A percentile compares a stretch with the other conserved stretches of the same genome.
phyloP scores from a whole-genome alignment of 768 basidiomycete genomes.

The Lactifluus hygrophoroides region DNA sequence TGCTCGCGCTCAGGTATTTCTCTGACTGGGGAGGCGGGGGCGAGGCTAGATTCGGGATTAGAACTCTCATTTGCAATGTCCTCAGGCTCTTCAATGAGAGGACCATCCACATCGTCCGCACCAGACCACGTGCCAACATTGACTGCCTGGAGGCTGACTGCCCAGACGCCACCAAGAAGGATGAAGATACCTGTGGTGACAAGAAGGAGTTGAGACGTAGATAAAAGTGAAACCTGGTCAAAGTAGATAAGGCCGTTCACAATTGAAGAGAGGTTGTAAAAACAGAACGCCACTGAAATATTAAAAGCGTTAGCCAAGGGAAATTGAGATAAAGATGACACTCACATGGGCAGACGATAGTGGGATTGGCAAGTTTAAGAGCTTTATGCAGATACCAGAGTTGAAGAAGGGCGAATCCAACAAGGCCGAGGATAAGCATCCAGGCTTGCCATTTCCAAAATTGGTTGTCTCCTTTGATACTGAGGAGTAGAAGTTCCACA shows the following conservation, averaged over 20 bases:
- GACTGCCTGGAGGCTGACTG: constrained; percentile 68
- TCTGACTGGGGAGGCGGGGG: neutral
- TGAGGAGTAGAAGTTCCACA: constrained; percentile 78
- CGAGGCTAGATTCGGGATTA: neutral
- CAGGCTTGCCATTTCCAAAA: constrained; percentile 81
- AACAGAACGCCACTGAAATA: constrained; percentile 75
- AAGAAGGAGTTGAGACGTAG: constrained; percentile 58
- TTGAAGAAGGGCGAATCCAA: constrained; percentile 70
- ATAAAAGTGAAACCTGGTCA: constrained; percentile 69
- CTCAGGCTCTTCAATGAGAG: constrained; percentile 1
- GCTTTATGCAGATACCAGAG: constrained; percentile 79
- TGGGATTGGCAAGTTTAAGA: constrained; percentile 74
- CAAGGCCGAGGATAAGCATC: constrained; percentile 65
- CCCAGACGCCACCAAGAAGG: constrained; percentile 83
- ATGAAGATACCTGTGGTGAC: constrained; percentile 70
- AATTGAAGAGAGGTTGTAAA: constrained; percentile 90
- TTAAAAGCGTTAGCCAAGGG: neutral
- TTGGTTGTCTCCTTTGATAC: constrained; percentile 66
- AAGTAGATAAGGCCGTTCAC: constrained; percentile 87
- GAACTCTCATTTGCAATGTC: neutral
- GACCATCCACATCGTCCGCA: constrained; percentile 30
- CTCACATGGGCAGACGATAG: constrained; percentile 77
- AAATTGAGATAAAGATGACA: neutral
- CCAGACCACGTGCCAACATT: constrained; percentile 37
- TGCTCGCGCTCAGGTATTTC: constrained; percentile 10